Evolutionary conservation across 768 basidiomycete genomes (phyloP), one percentile per base, ranked within the genome.

Genomic region (Cyclocybe cylindracea): DNA sequence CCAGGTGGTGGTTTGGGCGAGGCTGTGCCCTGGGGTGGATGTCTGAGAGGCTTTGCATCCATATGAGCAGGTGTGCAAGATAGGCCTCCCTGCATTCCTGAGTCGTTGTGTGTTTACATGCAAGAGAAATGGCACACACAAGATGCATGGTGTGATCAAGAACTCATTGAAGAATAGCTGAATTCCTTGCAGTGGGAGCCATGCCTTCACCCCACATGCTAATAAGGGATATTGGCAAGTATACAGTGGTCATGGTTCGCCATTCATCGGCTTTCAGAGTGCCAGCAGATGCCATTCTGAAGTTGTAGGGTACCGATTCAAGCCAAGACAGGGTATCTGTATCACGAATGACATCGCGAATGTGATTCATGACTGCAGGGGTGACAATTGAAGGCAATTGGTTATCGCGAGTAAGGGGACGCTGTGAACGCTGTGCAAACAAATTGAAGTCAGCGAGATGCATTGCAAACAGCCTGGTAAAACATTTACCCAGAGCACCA

Each of bases 201-300:
- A n/a, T n/a, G 7, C 45, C 46, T 39, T 48, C 48, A 16, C 66
- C 57, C 65, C 71, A 72, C 8, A 70, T 31, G n/a, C 59, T 66
- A 18, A 69, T 55, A 1, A 75, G 59, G n/a, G n/a, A n/a, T n/a
- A n/a, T n/a, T n/a, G n/a, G n/a, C n/a, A n/a, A n/a, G n/a, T n/a
- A n/a, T n/a, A n/a, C n/a, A n/a, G n/a, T n/a, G n/a, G n/a, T n/a
- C n/a, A n/a, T n/a, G n/a, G n/a, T n/a, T n/a, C n/a, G n/a, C n/a
- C n/a, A n/a, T n/a, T n/a, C n/a, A n/a, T n/a, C n/a, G n/a, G n/a
- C n/a, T n/a, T n/a, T n/a, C n/a, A n/a, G n/a, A n/a, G n/a, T n/a
- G n/a, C n/a, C n/a, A n/a, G n/a, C n/a, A n/a, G n/a, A n/a, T n/a
- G n/a, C n/a, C n/a, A n/a, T n/a, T n/a, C n/a, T n/a, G n/a, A n/a